Evolutionary conservation across 2,329 filamentous ascomycete species (phyloP), one percentile per base, ranked within the genome.

Genomic region (Ceratocystis destructans): DNA sequence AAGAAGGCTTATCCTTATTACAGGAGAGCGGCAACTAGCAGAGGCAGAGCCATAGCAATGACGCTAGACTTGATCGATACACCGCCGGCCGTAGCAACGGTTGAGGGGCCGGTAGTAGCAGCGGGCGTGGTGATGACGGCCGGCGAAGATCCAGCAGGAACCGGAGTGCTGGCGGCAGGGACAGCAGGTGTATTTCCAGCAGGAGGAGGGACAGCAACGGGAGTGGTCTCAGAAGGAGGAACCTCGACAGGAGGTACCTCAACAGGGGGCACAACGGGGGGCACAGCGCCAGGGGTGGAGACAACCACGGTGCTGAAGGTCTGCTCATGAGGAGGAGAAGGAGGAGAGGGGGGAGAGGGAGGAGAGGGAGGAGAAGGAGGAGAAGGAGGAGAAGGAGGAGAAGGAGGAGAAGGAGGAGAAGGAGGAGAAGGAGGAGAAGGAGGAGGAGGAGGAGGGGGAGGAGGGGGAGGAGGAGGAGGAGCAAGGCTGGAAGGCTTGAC

Each of bases 71-170:
- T 44, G 63, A 59, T 8, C 12, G 25, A 15, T n/a, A 33, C 48
- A 57, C 55, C 66, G 37, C 33, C 59, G 20, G 66, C 59, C 12
- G 66, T 68, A 37, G 55, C 48, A 41, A 67, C 59, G 22, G 17
- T 41, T 17, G 33, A 31, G 20, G 65, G 37, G 25, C 62, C 25
- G n/a, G 33, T 50, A n/a, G 66, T 20, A 20, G 55, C 46, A 73
- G 70, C 78, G 73, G 37, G 10, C 4, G 69, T 77, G 78, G 72
- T 74, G 72, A 75, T 78, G 78, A 73, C 66, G n/a, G 61, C 64
- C 20, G 66, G 17, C 25, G 64, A 61, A 65, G 66, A 62, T 66
- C 68, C 55, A 28, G 50, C 25, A 55, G 50, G 17, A 3, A 48
- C 46, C 46, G 62, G 44, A 20, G 61, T 44, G 2, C 31, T 15